Percentiles rank a stretch among this genome's conserved stretches.
These are phyloP conservation scores for Dendrobium catenatum DNA, from an alignment of 106 monocot species.

Conservation along the genomic window DNA sequence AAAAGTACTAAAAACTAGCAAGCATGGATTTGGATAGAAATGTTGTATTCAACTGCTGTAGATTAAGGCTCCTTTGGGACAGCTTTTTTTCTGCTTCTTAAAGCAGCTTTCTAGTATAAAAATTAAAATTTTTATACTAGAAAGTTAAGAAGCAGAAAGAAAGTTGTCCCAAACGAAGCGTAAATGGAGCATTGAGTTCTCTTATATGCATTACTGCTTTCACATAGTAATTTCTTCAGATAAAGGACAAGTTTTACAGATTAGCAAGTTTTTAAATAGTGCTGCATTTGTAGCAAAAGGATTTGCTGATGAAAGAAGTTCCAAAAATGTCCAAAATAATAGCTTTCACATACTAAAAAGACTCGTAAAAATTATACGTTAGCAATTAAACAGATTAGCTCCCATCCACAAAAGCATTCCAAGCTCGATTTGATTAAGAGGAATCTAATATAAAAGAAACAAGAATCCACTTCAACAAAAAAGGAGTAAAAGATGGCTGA, in stretches of 20 bases:
- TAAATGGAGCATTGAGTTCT: not conserved
- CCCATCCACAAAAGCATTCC: too few species aligned
- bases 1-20: not conserved
- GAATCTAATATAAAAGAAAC: too few species aligned
- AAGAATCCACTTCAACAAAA: not conserved
- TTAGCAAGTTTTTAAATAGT: not conserved
- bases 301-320: not conserved
- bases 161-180: too few species aligned
- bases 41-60: not conserved
- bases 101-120: too few species aligned
- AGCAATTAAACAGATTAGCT: not conserved
- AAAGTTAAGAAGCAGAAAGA: too few species aligned
- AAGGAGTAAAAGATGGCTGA: conserved; percentile 8
- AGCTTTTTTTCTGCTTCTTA: too few species aligned
- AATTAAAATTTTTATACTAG: too few species aligned
- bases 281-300: not conserved
- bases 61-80: not conserved
- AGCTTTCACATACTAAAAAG: not conserved
- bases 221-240: not conserved
- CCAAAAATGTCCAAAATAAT: not conserved
- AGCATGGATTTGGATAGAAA: not conserved
- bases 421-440: too few species aligned
- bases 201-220: not conserved
- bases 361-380: not conserved
- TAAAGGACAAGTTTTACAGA: not conserved